Evolutionary conservation across 441 rosid species (phyloP).

Genomic region (Populus hybrid): DNA sequence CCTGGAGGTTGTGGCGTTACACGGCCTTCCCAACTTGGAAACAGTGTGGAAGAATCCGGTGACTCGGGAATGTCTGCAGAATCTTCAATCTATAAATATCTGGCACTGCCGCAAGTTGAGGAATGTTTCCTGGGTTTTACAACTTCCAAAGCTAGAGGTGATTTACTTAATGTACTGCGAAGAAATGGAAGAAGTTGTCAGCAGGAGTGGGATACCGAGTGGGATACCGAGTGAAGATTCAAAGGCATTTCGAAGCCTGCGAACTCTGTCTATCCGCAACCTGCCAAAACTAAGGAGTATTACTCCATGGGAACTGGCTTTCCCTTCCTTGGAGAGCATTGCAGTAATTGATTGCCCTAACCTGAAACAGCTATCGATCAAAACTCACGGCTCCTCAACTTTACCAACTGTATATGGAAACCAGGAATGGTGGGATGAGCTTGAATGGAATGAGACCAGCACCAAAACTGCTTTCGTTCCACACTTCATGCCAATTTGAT

Average conservation of each 20-base stretch:
- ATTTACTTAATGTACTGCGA: conserved; percentile 42
- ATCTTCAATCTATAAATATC: conserved; percentile 40
- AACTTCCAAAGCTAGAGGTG: conserved; percentile 42
- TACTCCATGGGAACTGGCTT: conserved; percentile 19
- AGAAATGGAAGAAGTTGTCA: conserved; percentile 42
- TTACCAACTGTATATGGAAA: conserved; percentile 35
- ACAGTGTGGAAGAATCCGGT: conserved; percentile 39
- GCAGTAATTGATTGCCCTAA: conserved; percentile 35
- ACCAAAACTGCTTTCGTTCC: conserved; percentile 15
- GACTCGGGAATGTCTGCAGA: conserved; percentile 30
- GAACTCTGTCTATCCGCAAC: conserved; percentile 36
- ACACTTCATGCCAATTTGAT: conserved; percentile 27
- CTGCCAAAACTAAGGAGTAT: conserved; percentile 43
- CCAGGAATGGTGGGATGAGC: conserved; percentile 48
- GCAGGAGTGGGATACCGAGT: conserved; percentile 15
- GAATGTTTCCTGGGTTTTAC: conserved; percentile 40
- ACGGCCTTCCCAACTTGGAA: conserved; percentile 34
- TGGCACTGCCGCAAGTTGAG: conserved; percentile 46
- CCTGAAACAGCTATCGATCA: conserved; percentile 35
- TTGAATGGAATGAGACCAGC: conserved; percentile 29
- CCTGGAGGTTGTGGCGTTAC: conserved; percentile 45
- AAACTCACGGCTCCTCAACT: conserved; percentile 3
- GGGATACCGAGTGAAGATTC: conserved; percentile 17
- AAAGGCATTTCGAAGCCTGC: conserved; percentile 36
- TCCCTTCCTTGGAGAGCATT: conserved; percentile 35